phyloP scores from a whole-genome alignment of 768 basidiomycete genomes.

The Suillus discolor region DNA sequence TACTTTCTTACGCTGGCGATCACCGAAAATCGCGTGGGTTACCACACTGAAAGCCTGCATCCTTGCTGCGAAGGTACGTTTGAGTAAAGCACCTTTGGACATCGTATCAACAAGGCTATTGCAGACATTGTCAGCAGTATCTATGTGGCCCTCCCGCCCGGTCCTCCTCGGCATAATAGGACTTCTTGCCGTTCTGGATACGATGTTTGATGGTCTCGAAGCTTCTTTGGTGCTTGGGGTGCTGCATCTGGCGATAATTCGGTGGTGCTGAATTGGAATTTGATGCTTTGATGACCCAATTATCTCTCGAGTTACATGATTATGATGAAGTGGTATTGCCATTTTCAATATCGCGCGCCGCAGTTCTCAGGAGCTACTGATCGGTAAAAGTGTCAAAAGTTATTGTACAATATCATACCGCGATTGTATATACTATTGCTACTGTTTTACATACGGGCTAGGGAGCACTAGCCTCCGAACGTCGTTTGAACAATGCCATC shows the following conservation, averaged over 20 bases:
- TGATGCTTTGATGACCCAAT: neutral
- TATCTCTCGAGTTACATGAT: neutral
- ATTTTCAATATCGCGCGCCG: neutral
- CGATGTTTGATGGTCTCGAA: conserved; percentile 42
- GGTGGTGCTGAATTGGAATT: conserved; percentile 1
- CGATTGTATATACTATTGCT: neutral
- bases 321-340: neutral
- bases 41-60: conserved; percentile 38
- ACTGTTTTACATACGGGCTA: neutral
- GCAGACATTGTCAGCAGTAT: conserved; percentile 28
- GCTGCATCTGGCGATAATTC: conserved; percentile 40
- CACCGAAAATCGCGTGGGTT: conserved; percentile 23
- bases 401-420: neutral
- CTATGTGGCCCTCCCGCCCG: conserved; percentile 27
- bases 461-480: neutral
- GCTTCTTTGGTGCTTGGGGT: conserved; percentile 40
- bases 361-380: neutral
- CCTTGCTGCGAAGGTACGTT: conserved; percentile 38
- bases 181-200: conserved; percentile 46
- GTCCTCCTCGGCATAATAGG: conserved; percentile 31
- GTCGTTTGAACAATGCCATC: neutral
- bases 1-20: conserved; percentile 3
- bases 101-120: conserved; percentile 3
- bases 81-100: neutral
- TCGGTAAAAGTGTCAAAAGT: neutral